A percentile compares a stretch with the other conserved stretches of the same genome.
Evolutionary conservation across 164 flowering plant genomes (phyloP).

Genomic region (Malania oleifera): DNA sequence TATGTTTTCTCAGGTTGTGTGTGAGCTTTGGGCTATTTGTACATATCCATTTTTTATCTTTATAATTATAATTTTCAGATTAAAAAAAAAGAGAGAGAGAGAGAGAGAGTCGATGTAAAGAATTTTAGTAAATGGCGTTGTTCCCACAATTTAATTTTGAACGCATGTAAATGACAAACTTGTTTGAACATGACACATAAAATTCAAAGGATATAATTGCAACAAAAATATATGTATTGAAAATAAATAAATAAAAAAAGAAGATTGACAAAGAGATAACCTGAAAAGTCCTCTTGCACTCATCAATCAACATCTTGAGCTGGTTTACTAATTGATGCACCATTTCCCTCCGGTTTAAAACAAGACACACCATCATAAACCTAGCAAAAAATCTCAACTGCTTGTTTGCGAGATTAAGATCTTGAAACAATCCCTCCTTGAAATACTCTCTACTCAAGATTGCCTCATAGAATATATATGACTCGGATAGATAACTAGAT

Average conservation of each 20-base stretch:
- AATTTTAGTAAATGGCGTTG: too few species aligned
- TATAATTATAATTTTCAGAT: too few species aligned
- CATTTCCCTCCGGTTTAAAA: slow-evolving; percentile 71
- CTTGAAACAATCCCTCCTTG: slow-evolving; percentile 65
- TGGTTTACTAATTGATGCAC: slow-evolving; percentile 66
- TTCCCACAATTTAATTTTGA: too few species aligned
- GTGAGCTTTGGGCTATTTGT: too few species aligned
- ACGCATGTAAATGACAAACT: too few species aligned
- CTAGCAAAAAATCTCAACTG: slow-evolving; percentile 83
- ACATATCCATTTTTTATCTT: too few species aligned
- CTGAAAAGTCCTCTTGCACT: slow-evolving; percentile 74
- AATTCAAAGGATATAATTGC: neutral
- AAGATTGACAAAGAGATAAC: slow-evolving; percentile 23
- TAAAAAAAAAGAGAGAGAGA: too few species aligned
- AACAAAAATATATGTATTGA: neutral
- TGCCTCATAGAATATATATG: slow-evolving; percentile 82
- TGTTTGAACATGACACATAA: neutral
- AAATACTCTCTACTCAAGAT: slow-evolving; percentile 79
- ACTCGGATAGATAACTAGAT: slow-evolving; percentile 66
- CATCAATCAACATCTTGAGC: slow-evolving; percentile 64
- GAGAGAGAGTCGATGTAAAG: too few species aligned
- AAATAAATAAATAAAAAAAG: neutral
- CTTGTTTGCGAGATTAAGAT: slow-evolving; percentile 64
- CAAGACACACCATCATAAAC: slow-evolving; percentile 76
- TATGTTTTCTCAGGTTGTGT: too few species aligned